These are phyloP conservation scores for Amanita thiersii DNA, from an alignment of 768 basidiomycete species.

Conservation along the genomic window DNA sequence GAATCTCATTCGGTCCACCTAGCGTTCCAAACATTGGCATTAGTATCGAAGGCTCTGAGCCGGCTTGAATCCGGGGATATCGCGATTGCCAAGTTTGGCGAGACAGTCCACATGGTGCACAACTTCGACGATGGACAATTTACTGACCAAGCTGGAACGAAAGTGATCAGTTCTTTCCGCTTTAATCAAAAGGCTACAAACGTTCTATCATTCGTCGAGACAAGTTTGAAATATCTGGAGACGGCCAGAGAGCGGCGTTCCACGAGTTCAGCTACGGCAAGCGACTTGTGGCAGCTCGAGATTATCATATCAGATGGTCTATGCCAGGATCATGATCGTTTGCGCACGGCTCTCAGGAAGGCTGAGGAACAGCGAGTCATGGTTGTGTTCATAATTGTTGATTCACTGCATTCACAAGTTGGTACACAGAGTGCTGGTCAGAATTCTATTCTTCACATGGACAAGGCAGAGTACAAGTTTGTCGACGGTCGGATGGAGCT, in stretches of 20 bases:
- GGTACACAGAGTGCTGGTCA: conserved; percentile 23
- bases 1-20: conserved; percentile 89
- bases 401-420: conserved; percentile 57
- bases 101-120: conserved; percentile 81
- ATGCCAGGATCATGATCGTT: conserved; percentile 87
- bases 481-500: conserved; percentile 80
- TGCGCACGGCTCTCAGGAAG: conserved; percentile 71
- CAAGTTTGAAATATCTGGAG: conserved; percentile 66
- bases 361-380: conserved; percentile 89
- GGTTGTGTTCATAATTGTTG: conserved; percentile 94
- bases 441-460: conserved; percentile 88
- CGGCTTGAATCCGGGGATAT: conserved; percentile 95
- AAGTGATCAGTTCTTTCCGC: conserved; percentile 75
- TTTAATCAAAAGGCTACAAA: conserved; percentile 90
- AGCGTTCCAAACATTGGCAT: conserved; percentile 86
- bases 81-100: conserved; percentile 85
- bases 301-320: conserved; percentile 99
- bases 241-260: conserved; percentile 64
- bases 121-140: conserved; percentile 78
- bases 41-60: conserved; percentile 85
- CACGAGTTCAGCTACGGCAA: conserved; percentile 52
- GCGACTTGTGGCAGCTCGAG: conserved; percentile 94
- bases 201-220: conserved; percentile 74
- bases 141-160: conserved; percentile 72
- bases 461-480: conserved; percentile 81